Percentiles rank a stretch among this genome's conserved stretches.
Evolutionary conservation across 1,284 basidiomycete species (phyloP).

Genomic region (Leccinum fallax): DNA sequence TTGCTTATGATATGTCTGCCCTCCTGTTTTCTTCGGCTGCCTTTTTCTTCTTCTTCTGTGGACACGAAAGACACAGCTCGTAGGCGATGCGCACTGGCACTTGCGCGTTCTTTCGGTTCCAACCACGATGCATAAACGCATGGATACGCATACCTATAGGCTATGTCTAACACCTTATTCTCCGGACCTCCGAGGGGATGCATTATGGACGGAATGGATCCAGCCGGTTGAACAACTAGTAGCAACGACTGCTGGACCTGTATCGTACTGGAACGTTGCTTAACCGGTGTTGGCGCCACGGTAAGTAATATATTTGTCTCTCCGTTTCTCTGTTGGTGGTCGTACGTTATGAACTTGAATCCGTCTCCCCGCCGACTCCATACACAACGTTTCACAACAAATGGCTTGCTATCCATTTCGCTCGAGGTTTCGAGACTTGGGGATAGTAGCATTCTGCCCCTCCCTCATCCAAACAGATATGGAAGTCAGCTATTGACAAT

Average conservation of each 20-base stretch:
- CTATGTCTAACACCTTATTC: slow-evolving; percentile 7
- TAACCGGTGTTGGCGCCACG: neutral
- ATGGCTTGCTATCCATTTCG: neutral
- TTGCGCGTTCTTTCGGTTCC: neutral
- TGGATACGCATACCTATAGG: neutral
- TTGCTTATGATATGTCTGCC: neutral
- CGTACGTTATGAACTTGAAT: neutral
- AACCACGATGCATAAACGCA: slow-evolving; percentile 11
- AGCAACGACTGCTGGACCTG: neutral
- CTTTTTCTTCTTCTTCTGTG: neutral
- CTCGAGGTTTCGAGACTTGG: neutral
- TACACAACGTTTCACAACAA: neutral
- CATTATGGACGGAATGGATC: neutral
- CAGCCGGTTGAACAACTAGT: neutral
- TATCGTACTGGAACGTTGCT: neutral
- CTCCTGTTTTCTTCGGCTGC: neutral
- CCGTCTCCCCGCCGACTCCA: neutral
- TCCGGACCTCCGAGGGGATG: slow-evolving; percentile 27
- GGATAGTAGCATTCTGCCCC: neutral
- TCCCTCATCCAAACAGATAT: neutral
- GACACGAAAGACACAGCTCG: slow-evolving; percentile 13
- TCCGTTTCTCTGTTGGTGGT: neutral
- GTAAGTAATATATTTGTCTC: neutral
- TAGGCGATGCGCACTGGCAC: neutral
- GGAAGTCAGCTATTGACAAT: neutral